Conservation (phyloP, 2,329 filamentous ascomycete genomes). For the Clarireedia hainanense region DNA sequence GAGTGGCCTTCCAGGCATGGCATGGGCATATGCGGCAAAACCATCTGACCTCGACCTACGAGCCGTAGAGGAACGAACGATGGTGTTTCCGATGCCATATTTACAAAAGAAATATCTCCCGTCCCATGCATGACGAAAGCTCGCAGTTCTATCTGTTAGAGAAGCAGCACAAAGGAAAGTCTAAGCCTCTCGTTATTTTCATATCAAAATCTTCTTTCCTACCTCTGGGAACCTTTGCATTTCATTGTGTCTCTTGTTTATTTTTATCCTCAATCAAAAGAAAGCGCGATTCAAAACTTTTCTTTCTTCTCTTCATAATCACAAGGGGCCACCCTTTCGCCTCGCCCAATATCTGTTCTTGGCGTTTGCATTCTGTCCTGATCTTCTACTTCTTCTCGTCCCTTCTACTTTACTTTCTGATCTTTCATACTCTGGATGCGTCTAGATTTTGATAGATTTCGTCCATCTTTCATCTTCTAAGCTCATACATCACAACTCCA, state of each 20-base stretch:
- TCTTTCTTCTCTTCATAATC: too few species aligned
- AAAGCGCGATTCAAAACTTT: too few species aligned
- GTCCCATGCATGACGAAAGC: too few species aligned
- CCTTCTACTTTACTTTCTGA: conserved; percentile 10
- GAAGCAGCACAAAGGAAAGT: too few species aligned
- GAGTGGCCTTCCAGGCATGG: conserved; percentile 3
- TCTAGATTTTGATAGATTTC: conserved; percentile 3
- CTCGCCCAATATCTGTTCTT: too few species aligned
- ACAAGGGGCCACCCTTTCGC: too few species aligned
- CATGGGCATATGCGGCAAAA: background rate
- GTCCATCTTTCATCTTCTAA: background rate
- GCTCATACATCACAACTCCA: background rate
- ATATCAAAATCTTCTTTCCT: background rate
- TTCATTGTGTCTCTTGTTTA: background rate
- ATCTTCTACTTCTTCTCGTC: conserved; percentile 20
- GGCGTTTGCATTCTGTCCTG: background rate
- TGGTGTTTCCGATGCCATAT: too few species aligned
- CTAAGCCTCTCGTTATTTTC: too few species aligned
- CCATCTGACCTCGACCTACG: background rate
- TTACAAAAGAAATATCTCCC: too few species aligned
- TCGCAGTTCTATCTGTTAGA: too few species aligned
- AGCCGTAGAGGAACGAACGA: too few species aligned
- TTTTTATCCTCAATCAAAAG: background rate
- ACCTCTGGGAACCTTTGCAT: background rate
- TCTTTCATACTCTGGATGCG: conserved; percentile 13